These are phyloP conservation scores for Cucurbita ficifolia DNA, from an alignment of 306 rosid species.

Conservation along the genomic window DNA sequence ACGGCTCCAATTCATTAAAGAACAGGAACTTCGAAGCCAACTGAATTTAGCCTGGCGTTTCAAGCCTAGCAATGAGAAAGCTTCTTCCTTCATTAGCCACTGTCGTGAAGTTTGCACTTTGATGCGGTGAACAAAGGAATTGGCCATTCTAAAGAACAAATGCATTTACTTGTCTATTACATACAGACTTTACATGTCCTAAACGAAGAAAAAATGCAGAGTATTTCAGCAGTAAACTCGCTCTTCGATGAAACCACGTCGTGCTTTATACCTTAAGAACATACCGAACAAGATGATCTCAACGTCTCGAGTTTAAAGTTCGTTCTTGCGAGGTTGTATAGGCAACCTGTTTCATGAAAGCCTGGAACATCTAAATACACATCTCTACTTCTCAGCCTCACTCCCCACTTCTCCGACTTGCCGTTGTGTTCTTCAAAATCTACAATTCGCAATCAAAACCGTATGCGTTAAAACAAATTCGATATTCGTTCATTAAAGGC, in stretches of 20 bases:
- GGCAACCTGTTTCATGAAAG: not conserved
- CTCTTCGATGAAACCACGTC: too few species aligned
- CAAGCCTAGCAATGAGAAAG: too few species aligned
- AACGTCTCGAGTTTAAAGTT: not conserved
- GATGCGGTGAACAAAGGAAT: too few species aligned
- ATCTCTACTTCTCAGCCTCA: not conserved
- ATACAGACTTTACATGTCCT: not conserved
- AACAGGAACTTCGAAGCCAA: not conserved
- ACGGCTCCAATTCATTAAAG: not conserved
- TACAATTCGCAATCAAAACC: slow-evolving; percentile 13
- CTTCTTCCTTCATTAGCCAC: too few species aligned
- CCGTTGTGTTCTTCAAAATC: slow-evolving; percentile 96
- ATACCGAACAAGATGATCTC: not conserved
- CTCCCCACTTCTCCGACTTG: slow-evolving; percentile 60
- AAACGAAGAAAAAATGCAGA: not conserved
- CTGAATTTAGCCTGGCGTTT: not conserved
- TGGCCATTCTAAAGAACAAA: not conserved
- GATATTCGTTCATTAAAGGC: not conserved
- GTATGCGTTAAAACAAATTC: not conserved
- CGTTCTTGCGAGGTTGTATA: not conserved
- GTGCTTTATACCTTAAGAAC: not conserved
- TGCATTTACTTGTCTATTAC: too few species aligned
- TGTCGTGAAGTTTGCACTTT: not conserved
- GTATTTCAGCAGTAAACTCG: not conserved
- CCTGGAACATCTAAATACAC: too few species aligned